Evolutionary conservation across 768 basidiomycete genomes (phyloP), one percentile per base, ranked within the genome.

Genomic region (Phaeotremella fagi): DNA sequence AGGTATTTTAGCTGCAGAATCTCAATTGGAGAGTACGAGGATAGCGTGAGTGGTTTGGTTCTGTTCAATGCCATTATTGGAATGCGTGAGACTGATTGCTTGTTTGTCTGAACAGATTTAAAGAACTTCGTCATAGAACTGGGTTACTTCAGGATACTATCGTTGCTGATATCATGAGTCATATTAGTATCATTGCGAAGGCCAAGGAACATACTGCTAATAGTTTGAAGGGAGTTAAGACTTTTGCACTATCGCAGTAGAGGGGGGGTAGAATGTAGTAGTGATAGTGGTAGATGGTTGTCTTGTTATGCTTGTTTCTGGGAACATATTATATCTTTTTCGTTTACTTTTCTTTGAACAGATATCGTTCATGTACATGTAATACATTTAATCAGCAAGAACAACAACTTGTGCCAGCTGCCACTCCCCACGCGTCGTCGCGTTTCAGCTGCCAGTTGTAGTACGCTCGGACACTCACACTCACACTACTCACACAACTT

Each of bases 151-250:
- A 68, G 31, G 65, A 70, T 20, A 43, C 53, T n/a, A 44, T 71
- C 4, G 45, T 59, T 18, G 54, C 50, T 2, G 58, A 72, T 35
- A 52, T 74, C 3, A 58, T 54, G 22, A 48, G 37, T 23, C 70
- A 74, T 48, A 63, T 70, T 20, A 65, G 66, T 27, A 44, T 63
- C 7, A 69, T 74, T 44, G 60, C 67, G 43, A 68, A 70, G 28
- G 62, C 68, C 7, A 74, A 69, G 56, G 55, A 74, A 29, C 67
- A 74, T 47, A 59, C 62, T 11, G 60, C 65, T 9, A 61, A 59
- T 26, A 63, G 61, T 42, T 43, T 74, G 27, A 54, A 55, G 37
- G 57, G 62, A 16, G 51, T 74, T n/a, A 41, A 58, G 28, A 48
- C 62, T 3, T 59, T 72, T 42, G 71, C 72, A 35, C 64, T 70